Evolutionary conservation across 148 eudicot species (phyloP).

Genomic region (Rhododendron molle): DNA sequence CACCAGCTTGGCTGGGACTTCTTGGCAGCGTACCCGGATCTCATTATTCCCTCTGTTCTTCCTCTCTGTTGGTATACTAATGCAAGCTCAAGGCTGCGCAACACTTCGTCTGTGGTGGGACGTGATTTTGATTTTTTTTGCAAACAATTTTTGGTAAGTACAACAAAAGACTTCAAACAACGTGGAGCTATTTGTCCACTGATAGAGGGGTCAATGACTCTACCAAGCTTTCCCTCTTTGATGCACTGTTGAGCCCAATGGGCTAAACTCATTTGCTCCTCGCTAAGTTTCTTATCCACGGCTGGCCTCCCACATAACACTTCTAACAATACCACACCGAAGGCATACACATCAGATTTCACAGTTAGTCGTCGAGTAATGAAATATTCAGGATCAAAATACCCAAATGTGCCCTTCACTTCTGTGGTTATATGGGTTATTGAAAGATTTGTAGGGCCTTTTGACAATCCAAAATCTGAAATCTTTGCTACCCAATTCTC

Average conservation of each 20-base stretch:
- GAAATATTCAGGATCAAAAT: constrained; percentile 2
- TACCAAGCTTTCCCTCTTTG: not conserved
- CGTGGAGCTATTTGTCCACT: not conserved
- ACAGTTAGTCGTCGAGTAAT: not conserved
- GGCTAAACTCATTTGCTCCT: not conserved
- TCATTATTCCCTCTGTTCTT: not conserved
- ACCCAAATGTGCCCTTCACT: not conserved
- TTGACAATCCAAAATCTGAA: not conserved
- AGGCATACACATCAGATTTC: constrained; percentile 3
- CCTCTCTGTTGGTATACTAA: not conserved
- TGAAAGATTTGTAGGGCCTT: not conserved
- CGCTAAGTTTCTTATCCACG: not conserved
- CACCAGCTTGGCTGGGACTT: too few species aligned
- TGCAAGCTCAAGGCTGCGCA: constrained; percentile 2
- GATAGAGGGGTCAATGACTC: not conserved
- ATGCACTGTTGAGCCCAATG: constrained; percentile 3
- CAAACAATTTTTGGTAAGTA: not conserved
- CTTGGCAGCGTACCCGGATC: too few species aligned
- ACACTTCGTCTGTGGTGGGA: not conserved
- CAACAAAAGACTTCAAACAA: not conserved
- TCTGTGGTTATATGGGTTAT: not conserved
- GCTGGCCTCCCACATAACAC: not conserved
- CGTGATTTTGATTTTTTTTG: not conserved
- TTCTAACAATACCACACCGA: constrained; percentile 15
- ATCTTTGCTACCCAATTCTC: constrained; percentile 19